Conservation (phyloP, 768 basidiomycete species). For the Tremella fuciformis region DNA sequence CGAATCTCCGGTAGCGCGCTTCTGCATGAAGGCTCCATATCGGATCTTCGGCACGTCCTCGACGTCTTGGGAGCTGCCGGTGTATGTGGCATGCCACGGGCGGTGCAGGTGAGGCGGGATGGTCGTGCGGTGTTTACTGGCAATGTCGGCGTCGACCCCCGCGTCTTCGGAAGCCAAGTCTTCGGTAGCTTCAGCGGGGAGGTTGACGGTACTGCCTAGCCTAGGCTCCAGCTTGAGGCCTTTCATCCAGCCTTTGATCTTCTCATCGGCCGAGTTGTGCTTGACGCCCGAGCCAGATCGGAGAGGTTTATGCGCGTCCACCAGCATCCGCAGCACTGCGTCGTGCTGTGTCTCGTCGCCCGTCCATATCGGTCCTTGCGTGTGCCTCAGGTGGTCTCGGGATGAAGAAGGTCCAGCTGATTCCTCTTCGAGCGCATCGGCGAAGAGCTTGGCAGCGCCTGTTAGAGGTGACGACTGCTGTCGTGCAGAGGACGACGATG, state of each 20-base stretch:
- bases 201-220: conserved; percentile 34
- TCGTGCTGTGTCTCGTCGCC: conserved; percentile 71
- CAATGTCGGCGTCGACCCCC: background rate
- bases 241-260: conserved; percentile 38
- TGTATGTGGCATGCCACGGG: conserved; percentile 48
- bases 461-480: conserved; percentile 9
- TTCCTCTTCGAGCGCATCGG: conserved; percentile 58
- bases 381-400: conserved; percentile 52
- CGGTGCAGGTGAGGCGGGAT: conserved; percentile 46
- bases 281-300: conserved; percentile 55
- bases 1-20: conserved; percentile 24
- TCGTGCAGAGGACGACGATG: no score
- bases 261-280: conserved; percentile 33
- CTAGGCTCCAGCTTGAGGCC: conserved; percentile 54
- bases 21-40: conserved; percentile 47
- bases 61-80: conserved; percentile 18
- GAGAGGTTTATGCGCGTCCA: conserved; percentile 75
- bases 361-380: conserved; percentile 67
- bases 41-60: conserved; percentile 34
- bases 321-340: conserved; percentile 74
- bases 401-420: conserved; percentile 19
- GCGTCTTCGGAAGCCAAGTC: background rate
- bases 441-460: conserved; percentile 61
- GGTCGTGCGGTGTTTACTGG: conserved; percentile 32
- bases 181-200: conserved; percentile 52